Percentiles rank a stretch among this genome's conserved stretches.
phyloP scores from a whole-genome alignment of 306 rosid species.

The Ormosia emarginata region DNA sequence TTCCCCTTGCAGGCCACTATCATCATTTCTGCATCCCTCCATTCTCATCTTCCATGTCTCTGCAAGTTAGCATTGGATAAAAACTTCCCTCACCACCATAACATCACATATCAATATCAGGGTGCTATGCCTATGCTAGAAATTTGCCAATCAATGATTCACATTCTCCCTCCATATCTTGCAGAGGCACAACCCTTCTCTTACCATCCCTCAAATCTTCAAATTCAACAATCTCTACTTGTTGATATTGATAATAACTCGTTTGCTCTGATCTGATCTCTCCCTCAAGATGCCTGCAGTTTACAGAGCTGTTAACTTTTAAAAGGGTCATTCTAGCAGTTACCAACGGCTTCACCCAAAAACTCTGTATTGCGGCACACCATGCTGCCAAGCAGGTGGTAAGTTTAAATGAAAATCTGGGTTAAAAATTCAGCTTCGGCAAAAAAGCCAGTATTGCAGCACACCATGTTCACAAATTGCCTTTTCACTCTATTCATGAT shows the following conservation, averaged over 20 bases:
- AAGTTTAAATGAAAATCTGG: not conserved
- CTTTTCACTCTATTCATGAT: not conserved
- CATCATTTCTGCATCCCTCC: too few relatives aligned
- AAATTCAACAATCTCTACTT: not conserved
- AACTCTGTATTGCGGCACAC: not conserved
- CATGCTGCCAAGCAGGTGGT: not conserved
- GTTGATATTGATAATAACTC: not conserved
- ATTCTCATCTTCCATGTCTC: too few relatives aligned
- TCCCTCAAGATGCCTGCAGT: not conserved
- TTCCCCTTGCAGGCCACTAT: not conserved
- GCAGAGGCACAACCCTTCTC: not conserved
- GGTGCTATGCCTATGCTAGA: not conserved
- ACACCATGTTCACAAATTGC: not conserved
- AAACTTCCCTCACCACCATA: not conserved
- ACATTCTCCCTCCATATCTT: not conserved
- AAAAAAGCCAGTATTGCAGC: not conserved
- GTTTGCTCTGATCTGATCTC: not conserved
- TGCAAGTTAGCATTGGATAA: not conserved
- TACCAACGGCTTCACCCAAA: not conserved
- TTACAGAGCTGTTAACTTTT: not conserved
- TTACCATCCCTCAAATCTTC: not conserved
- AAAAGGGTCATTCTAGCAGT: not conserved
- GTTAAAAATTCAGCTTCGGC: too few relatives aligned
- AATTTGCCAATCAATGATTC: not conserved
- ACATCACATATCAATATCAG: not conserved